Conservation (phyloP, 148 eudicot species). For the Chenopodium album region DNA sequence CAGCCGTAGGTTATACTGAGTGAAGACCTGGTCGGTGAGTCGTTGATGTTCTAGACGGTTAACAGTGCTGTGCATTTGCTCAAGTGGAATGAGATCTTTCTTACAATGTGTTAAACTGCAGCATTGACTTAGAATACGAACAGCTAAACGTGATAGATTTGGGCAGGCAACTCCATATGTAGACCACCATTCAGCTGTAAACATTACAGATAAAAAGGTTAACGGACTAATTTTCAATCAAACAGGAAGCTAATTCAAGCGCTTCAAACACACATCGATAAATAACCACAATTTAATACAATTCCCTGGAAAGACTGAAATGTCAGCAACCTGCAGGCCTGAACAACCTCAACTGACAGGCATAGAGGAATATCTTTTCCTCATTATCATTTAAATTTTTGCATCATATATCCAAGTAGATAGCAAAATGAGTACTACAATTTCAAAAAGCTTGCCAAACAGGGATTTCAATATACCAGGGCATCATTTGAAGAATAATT, state of each 20-base stretch:
- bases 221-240: neutral
- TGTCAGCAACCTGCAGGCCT: neutral
- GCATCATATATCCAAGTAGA: neutral
- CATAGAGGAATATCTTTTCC: neutral
- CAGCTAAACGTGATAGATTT: conserved; percentile 74
- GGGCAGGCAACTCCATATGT: conserved; percentile 91
- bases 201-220: conserved; percentile 14
- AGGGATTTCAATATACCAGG: neutral
- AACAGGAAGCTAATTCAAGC: neutral
- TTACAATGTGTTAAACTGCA: conserved; percentile 62
- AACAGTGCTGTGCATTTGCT: conserved; percentile 54
- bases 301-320: neutral
- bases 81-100: conserved; percentile 44
- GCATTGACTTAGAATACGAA: conserved; percentile 86
- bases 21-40: conserved; percentile 68
- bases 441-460: neutral
- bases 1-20: conserved; percentile 71
- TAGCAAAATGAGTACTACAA: no score
- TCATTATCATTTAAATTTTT: no score
- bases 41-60: conserved; percentile 83
- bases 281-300: neutral
- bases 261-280: neutral
- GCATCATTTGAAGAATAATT: neutral
- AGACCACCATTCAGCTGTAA: conserved; percentile 94
- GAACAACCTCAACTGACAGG: neutral